Percentiles rank a stretch among this genome's conserved stretches.
These are phyloP conservation scores for Blyttiomyces sp. DNA, from an alignment of 371 early-diverging fungal species.

Conservation along the genomic window DNA sequence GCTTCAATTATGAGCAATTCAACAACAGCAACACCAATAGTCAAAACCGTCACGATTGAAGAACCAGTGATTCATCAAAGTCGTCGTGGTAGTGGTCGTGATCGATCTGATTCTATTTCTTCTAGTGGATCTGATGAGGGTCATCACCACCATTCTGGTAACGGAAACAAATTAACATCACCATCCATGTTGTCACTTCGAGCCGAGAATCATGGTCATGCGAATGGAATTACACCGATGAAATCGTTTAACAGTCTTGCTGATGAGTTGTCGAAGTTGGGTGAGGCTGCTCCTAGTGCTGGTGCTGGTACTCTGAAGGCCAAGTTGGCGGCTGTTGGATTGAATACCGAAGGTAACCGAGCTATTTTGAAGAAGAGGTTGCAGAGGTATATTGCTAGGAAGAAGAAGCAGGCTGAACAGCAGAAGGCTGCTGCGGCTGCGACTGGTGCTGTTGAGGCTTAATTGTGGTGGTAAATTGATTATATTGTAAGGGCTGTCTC, in stretches of 20 bases:
- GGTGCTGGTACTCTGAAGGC: not conserved
- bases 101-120: too few relatives aligned
- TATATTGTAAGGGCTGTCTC: too few relatives aligned
- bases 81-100: too few relatives aligned
- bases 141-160: too few relatives aligned
- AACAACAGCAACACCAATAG: not conserved
- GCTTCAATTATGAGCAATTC: not conserved
- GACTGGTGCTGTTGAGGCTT: too few relatives aligned
- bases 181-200: not conserved
- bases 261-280: slow-evolving; percentile 4
- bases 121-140: too few relatives aligned
- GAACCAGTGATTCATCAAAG: too few relatives aligned
- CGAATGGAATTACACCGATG: not conserved
- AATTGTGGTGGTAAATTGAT: too few relatives aligned
- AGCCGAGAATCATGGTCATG: too few relatives aligned
- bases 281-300: not conserved
- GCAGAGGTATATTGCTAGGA: slow-evolving; percentile 9
- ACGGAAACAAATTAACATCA: too few relatives aligned
- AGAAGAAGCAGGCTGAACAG: slow-evolving; percentile 9
- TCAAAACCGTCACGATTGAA: too few relatives aligned
- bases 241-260: slow-evolving; percentile 8
- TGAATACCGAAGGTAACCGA: slow-evolving; percentile 23
- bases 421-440: too few relatives aligned
- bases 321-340: slow-evolving; percentile 15
- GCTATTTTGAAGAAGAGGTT: slow-evolving; percentile 15